Evolutionary conservation across 257 asterid genomes (phyloP).

Genomic region (Avicennia marina): DNA sequence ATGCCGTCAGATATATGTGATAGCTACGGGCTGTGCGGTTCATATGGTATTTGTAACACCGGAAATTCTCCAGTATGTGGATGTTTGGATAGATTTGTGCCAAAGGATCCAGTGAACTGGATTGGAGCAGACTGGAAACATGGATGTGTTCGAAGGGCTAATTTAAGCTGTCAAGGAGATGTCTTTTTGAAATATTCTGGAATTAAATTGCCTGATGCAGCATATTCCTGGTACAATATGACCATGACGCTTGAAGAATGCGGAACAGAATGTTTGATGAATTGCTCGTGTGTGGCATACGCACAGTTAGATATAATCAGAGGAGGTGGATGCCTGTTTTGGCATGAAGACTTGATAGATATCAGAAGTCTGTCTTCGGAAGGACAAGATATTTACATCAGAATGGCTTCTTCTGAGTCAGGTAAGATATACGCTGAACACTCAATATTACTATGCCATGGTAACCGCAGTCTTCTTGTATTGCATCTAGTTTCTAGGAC

Average conservation of each 20-base stretch:
- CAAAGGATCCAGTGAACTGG: slow-evolving; percentile 18
- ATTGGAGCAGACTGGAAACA: slow-evolving; percentile 13
- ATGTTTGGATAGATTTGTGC: slow-evolving; percentile 34
- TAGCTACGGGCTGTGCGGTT: slow-evolving; percentile 34
- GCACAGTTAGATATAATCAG: slow-evolving; percentile 23
- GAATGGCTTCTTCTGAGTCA: slow-evolving; percentile 31
- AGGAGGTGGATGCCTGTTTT: slow-evolving; percentile 40
- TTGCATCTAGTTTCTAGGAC: neutral
- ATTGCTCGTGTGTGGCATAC: slow-evolving; percentile 45
- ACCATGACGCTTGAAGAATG: slow-evolving; percentile 34
- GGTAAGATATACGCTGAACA: neutral
- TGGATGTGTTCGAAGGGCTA: slow-evolving; percentile 24
- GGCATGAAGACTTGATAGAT: slow-evolving; percentile 39
- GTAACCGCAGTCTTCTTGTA: too few species aligned
- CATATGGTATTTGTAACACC: slow-evolving; percentile 28
- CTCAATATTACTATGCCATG: neutral
- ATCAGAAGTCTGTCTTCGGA: slow-evolving; percentile 18
- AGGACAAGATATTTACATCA: slow-evolving; percentile 24
- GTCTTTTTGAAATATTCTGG: slow-evolving; percentile 19
- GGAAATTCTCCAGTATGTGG: slow-evolving; percentile 24
- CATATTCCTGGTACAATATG: slow-evolving; percentile 18
- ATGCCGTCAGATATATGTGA: slow-evolving; percentile 35
- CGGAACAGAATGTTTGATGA: slow-evolving; percentile 22
- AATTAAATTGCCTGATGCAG: slow-evolving; percentile 32
- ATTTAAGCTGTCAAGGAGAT: slow-evolving; percentile 25